A percentile compares a stretch with the other conserved stretches of the same genome.
These are phyloP conservation scores for Jackrogersella multiformis DNA, from an alignment of 495 filamentous ascomycete species.

Conservation along the genomic window DNA sequence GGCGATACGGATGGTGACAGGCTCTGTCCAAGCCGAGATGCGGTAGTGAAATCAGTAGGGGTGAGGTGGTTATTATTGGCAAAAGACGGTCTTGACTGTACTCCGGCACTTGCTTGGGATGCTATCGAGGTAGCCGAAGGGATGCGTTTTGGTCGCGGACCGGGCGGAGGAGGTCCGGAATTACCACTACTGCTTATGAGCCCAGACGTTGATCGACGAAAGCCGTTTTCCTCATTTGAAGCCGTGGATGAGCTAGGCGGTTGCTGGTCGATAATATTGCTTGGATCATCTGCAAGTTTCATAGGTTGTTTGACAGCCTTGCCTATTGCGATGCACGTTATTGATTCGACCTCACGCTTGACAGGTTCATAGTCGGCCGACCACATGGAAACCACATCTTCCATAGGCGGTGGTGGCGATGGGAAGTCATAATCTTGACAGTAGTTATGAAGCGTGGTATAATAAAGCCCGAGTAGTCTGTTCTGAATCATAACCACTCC, in stretches of 20 bases:
- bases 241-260: conserved; percentile 29
- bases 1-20: conserved; percentile 39
- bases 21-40: conserved; percentile 51
- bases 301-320: conserved; percentile 76
- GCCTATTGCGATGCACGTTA: conserved; percentile 73
- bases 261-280: conserved; percentile 28
- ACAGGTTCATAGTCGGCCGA: conserved; percentile 69
- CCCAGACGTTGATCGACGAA: conserved; percentile 47
- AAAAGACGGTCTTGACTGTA: conserved; percentile 28
- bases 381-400: conserved; percentile 76
- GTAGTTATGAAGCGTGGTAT: conserved; percentile 83
- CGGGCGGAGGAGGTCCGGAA: conserved; percentile 24
- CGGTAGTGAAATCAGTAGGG: conserved; percentile 59
- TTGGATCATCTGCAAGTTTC: conserved; percentile 49
- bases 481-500: conserved; percentile 85
- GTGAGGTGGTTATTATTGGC: conserved; percentile 46
- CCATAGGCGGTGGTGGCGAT: conserved; percentile 77
- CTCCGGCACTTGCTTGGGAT: conserved; percentile 39
- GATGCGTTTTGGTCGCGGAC: conserved; percentile 51
- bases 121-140: conserved; percentile 46
- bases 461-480: conserved; percentile 81
- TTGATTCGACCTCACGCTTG: conserved; percentile 76
- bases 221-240: conserved; percentile 30
- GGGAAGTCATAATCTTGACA: conserved; percentile 76
- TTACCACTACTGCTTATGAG: conserved; percentile 47